These are phyloP conservation scores for Silene latifolia DNA, from an alignment of 148 eudicot genomes.

Conservation along the genomic window DNA sequence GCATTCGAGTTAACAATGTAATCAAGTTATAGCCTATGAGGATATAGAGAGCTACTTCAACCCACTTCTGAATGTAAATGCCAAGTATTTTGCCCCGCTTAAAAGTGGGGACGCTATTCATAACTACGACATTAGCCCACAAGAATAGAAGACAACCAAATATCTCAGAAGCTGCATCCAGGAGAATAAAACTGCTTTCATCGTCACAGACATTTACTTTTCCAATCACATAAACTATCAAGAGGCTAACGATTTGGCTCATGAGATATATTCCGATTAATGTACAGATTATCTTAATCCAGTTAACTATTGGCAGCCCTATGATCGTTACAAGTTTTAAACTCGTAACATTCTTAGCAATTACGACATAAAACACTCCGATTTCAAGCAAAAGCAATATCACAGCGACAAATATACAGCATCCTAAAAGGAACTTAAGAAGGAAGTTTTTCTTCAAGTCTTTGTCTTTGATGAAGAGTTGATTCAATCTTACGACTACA, in stretches of 20 bases:
- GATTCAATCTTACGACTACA: neutral
- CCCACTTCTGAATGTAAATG: neutral
- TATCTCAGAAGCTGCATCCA: neutral
- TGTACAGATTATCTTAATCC: no score
- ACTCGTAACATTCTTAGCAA: neutral
- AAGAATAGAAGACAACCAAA: conserved; percentile 8
- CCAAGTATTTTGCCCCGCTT: conserved; percentile 2
- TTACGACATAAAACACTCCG: neutral
- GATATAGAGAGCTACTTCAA: conserved; percentile 4
- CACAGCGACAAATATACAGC: no score
- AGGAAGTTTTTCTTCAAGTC: neutral
- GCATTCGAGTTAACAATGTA: neutral
- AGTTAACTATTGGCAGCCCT: neutral
- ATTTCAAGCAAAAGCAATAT: no score
- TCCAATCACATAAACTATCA: no score
- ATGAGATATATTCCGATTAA: no score
- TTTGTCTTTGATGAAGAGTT: neutral
- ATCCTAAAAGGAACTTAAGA: neutral
- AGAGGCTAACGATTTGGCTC: no score
- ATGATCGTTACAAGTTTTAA: neutral
- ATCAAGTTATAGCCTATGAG: conserved; percentile 18
- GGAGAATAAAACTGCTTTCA: neutral
- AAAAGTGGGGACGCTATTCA: conserved; percentile 9
- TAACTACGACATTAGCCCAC: conserved; percentile 8
- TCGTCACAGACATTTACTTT: no score